phyloP scores from a whole-genome alignment of 1,139 yeast genomes.

The Blastobotrys buckinghamii region DNA sequence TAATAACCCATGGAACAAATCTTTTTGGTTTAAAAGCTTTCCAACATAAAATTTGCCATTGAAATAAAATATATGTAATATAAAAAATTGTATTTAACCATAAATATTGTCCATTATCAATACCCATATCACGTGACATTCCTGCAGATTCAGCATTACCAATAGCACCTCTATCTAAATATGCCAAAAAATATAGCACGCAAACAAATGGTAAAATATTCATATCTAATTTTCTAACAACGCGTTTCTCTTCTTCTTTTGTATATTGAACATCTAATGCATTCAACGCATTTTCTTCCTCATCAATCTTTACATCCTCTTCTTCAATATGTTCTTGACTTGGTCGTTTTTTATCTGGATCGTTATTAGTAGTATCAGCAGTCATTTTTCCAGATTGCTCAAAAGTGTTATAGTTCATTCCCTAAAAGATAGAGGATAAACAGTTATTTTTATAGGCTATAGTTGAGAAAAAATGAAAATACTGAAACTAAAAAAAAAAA shows the following conservation, averaged over 20 bases:
- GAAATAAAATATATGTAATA: conserved; percentile 29
- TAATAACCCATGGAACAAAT: conserved; percentile 25
- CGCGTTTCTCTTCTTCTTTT: conserved; percentile 15
- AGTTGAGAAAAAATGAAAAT: no score
- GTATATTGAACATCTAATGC: conserved; percentile 13
- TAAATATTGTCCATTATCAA: conserved; percentile 39
- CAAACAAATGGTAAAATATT: conserved; percentile 31
- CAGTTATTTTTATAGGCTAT: no score
- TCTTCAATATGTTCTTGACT: not conserved
- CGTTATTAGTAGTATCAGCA: not conserved
- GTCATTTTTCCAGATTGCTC: not conserved
- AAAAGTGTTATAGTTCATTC: no score
- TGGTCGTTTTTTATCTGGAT: not conserved
- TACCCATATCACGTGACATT: conserved; percentile 43
- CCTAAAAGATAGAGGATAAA: not conserved
- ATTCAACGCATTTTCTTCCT: not conserved
- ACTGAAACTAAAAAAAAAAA: no score
- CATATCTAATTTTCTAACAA: conserved; percentile 18
- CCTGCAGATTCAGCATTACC: conserved; percentile 61
- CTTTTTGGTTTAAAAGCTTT: conserved; percentile 23
- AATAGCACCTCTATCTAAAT: conserved; percentile 55
- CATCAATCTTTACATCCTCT: not conserved
- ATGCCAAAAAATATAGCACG: conserved; percentile 47
- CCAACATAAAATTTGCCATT: conserved; percentile 21
- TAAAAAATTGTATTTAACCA: conserved; percentile 26